Percentiles rank a stretch among this genome's conserved stretches.
Evolutionary conservation across 75 land plant genomes (phyloP).

Genomic region (Selaginella tamariscina): DNA sequence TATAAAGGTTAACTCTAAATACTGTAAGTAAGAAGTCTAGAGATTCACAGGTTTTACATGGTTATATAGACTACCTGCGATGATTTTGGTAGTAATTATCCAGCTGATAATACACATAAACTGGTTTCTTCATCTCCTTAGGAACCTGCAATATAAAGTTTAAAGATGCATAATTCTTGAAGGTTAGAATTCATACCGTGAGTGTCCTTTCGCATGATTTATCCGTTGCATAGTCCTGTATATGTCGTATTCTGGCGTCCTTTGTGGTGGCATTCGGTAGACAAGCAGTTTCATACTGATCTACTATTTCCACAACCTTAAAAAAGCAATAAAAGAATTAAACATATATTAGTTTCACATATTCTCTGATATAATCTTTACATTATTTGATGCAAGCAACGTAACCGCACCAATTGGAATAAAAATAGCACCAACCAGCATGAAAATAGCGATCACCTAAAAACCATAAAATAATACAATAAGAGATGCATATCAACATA

Average conservation of each 20-base stretch:
- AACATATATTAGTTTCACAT: background rate
- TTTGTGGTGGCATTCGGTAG: constrained; percentile 21
- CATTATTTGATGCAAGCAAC: background rate
- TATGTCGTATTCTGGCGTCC: constrained; percentile 30
- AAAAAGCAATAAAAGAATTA: background rate
- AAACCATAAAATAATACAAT: background rate
- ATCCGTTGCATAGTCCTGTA: constrained; percentile 25
- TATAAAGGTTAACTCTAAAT: background rate
- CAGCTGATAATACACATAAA: constrained; percentile 69
- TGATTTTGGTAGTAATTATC: constrained; percentile 74
- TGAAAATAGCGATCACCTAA: background rate
- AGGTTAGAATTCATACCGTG: constrained; percentile 18
- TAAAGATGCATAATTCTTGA: background rate
- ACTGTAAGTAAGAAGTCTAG: no score
- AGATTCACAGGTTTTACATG: no score
- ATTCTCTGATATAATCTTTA: no score
- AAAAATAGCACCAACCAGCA: background rate
- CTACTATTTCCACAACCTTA: constrained; percentile 69
- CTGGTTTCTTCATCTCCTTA: constrained; percentile 62
- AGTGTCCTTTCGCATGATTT: constrained; percentile 43
- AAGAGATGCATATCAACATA: constrained; percentile 1
- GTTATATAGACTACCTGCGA: no score
- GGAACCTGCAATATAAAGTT: constrained; percentile 30
- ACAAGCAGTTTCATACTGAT: constrained; percentile 52
- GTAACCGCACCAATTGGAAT: background rate